A percentile compares a stretch with the other conserved stretches of the same genome.
These are phyloP conservation scores for Myxozyma neglecta DNA, from an alignment of 805 yeast genomes.

Conservation along the genomic window DNA sequence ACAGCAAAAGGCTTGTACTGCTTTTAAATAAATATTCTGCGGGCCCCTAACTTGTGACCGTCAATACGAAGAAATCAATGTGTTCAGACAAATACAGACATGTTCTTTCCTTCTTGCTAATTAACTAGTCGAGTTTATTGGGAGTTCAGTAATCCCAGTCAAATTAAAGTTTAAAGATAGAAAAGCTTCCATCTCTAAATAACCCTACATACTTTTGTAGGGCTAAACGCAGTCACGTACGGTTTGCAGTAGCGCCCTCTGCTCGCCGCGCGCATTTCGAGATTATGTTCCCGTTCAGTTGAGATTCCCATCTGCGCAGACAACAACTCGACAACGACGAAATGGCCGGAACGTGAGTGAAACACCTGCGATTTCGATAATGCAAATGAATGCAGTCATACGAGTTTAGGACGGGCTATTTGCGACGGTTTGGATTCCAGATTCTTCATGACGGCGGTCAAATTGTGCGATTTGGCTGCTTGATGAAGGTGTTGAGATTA, in stretches of 20 bases:
- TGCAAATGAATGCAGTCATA: neutral
- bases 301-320: neutral
- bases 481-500: slow-evolving; percentile 21
- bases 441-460: slow-evolving; percentile 2
- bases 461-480: neutral
- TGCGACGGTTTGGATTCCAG: slow-evolving; percentile 3
- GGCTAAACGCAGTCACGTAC: slow-evolving; percentile 6
- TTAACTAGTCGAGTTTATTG: too few species aligned
- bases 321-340: slow-evolving; percentile 4
- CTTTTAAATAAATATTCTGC: too few species aligned
- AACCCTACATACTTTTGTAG: neutral
- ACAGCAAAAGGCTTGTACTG: neutral
- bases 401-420: neutral
- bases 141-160: too few species aligned
- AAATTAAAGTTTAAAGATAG: too few species aligned
- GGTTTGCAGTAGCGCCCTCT: neutral
- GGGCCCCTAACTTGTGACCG: too few species aligned
- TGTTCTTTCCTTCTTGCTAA: too few species aligned
- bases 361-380: neutral
- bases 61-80: too few species aligned
- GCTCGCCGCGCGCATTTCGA: neutral
- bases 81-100: too few species aligned
- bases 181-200: too few species aligned
- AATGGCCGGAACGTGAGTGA: slow-evolving; percentile 32
- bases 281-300: neutral